Conservation (phyloP, 306 rosid species). For the Psophocarpus tetragonolobus region DNA sequence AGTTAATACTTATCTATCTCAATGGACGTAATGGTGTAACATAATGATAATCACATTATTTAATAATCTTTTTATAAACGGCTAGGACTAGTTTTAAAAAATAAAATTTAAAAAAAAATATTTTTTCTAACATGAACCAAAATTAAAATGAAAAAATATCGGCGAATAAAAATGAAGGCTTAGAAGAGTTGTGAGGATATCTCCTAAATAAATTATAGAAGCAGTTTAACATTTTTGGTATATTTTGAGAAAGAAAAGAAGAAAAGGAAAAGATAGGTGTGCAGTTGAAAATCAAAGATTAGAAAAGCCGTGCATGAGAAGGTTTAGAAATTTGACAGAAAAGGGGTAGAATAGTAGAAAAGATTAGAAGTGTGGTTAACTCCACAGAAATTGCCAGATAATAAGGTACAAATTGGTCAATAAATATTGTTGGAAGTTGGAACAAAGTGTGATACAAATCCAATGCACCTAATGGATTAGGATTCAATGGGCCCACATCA, state of each 20-base stretch:
- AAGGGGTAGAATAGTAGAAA: neutral
- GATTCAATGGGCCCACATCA: neutral
- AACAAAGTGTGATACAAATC: neutral
- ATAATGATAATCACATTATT: no score
- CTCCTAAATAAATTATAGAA: no score
- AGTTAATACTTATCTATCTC: no score
- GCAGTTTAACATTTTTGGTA: neutral
- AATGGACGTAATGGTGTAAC: no score
- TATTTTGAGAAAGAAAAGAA: neutral
- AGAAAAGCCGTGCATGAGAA: neutral
- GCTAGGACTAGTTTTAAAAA: no score
- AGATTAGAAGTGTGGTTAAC: neutral
- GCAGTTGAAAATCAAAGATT: neutral
- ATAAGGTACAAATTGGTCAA: neutral
- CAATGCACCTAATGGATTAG: conserved; percentile 17
- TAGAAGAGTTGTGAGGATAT: no score
- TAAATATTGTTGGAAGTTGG: neutral
- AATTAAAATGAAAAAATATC: no score
- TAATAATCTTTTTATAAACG: no score
- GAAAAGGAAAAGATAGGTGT: no score
- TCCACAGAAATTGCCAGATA: neutral
- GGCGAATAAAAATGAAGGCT: no score
- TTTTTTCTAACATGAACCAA: no score
- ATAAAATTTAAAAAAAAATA: no score
- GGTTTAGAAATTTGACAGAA: neutral